Evolutionary conservation across 805 yeast genomes (phyloP).

Genomic region (Wickerhamiella musiphila): DNA sequence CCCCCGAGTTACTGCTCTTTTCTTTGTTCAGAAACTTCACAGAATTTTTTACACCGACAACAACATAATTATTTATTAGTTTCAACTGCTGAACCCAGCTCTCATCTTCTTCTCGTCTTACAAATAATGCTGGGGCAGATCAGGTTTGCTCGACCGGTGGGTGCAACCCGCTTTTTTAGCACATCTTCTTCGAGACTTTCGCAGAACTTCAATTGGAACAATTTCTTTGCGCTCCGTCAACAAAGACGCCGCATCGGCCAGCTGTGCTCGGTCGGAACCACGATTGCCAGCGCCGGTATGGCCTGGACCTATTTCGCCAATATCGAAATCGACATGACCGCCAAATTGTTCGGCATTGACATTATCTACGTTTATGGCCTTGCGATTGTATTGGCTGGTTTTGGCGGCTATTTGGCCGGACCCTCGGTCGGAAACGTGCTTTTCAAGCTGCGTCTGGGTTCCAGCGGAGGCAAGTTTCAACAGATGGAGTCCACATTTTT

Average conservation of each 20-base stretch:
- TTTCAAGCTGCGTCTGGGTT: constrained; percentile 28
- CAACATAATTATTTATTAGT: too few species aligned
- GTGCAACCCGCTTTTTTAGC: background rate
- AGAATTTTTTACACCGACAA: too few species aligned
- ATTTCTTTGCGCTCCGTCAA: constrained; percentile 60
- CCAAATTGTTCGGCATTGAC: constrained; percentile 72
- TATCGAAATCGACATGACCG: constrained; percentile 74
- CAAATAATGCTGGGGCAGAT: too few species aligned
- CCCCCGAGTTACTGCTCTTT: too few species aligned
- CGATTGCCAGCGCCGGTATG: constrained; percentile 41
- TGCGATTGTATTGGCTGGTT: constrained; percentile 54
- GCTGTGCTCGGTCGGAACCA: constrained; percentile 50
- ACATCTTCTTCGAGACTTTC: background rate
- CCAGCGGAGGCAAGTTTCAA: constrained; percentile 16
- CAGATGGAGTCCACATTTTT: constrained; percentile 58
- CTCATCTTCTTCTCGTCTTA: too few species aligned
- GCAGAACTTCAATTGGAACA: constrained; percentile 39
- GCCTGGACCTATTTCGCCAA: constrained; percentile 69
- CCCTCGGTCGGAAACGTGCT: constrained; percentile 62
- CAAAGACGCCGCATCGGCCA: constrained; percentile 55
- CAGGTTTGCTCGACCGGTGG: too few species aligned
- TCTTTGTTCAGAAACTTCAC: too few species aligned
- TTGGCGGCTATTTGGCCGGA: constrained; percentile 65
- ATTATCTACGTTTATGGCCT: constrained; percentile 69
- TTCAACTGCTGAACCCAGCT: too few species aligned